A percentile compares a stretch with the other conserved stretches of the same genome.
phyloP scores from a whole-genome alignment of 2,329 filamentous ascomycete genomes.

The Sporothrix phasma region DNA sequence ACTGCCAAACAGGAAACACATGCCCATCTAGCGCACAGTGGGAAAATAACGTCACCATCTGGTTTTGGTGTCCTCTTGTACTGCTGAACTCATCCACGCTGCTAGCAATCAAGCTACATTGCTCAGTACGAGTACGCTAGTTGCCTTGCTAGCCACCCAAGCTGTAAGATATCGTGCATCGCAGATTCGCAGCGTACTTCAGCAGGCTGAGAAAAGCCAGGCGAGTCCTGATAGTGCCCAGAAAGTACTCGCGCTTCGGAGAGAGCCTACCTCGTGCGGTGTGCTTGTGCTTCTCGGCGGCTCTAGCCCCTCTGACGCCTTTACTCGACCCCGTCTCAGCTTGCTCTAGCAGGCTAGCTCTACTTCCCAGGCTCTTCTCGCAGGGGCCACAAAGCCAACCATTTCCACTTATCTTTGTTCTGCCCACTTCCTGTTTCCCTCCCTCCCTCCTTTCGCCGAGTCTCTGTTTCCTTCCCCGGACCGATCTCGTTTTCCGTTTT shows the following conservation, averaged over 20 bases:
- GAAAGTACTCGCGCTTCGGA: background rate
- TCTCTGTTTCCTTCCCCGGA: background rate
- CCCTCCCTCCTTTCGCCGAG: background rate
- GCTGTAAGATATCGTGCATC: no score
- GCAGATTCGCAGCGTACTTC: background rate
- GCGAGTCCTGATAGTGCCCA: background rate
- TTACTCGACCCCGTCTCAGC: background rate
- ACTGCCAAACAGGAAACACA: background rate
- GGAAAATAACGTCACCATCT: no score
- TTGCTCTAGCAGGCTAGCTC: background rate
- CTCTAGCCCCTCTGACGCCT: constrained; percentile 5
- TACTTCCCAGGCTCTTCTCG: background rate
- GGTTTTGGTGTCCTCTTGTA: background rate
- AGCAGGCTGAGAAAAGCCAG: background rate
- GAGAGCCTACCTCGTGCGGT: background rate
- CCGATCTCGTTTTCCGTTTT: background rate
- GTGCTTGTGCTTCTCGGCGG: background rate
- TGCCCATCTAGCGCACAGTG: no score
- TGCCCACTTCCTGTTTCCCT: constrained; percentile 10
- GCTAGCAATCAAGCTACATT: constrained; percentile 5
- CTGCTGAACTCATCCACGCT: constrained; percentile 6
- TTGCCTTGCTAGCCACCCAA: background rate
- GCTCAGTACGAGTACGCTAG: constrained; percentile 6
- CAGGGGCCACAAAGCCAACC: constrained; percentile 8
- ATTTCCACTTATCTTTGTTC: constrained; percentile 12